Percentiles rank a stretch among this genome's conserved stretches.
Conservation (phyloP, 1,284 basidiomycete genomes). For the Wallemia hederae region DNA sequence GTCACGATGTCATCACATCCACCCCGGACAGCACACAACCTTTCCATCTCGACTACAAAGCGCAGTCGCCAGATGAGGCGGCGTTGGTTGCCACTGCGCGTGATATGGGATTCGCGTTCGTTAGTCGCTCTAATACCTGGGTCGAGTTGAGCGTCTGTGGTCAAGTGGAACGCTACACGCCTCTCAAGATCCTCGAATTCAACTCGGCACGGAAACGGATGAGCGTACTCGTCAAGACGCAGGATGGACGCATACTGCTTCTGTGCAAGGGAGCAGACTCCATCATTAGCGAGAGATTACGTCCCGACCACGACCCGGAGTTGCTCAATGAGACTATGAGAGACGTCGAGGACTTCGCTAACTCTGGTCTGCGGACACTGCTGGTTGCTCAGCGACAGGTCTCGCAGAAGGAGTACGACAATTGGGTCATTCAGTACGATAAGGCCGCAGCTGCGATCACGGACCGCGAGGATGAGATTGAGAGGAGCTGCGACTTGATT, state of each 20-base stretch:
- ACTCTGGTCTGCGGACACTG: slow-evolving; percentile 65
- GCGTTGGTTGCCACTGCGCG: slow-evolving; percentile 72
- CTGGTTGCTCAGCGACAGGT: slow-evolving; percentile 63
- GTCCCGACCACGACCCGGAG: slow-evolving; percentile 35
- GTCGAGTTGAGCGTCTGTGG: slow-evolving; percentile 81
- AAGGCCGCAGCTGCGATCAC: slow-evolving; percentile 40
- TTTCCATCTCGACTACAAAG: slow-evolving; percentile 59
- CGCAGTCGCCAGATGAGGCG: slow-evolving; percentile 81
- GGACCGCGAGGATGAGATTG: slow-evolving; percentile 67
- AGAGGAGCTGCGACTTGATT: slow-evolving; percentile 53
- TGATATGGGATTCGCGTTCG: slow-evolving; percentile 75
- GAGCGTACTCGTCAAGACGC: slow-evolving; percentile 59
- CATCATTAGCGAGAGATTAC: slow-evolving; percentile 66
- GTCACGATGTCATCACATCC: slow-evolving; percentile 55
- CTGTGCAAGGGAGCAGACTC: slow-evolving; percentile 94
- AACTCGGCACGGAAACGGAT: slow-evolving; percentile 78
- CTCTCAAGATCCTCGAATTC: slow-evolving; percentile 66
- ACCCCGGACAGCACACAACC: slow-evolving; percentile 40
- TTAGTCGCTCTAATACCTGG: slow-evolving; percentile 38
- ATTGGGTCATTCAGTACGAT: slow-evolving; percentile 58
- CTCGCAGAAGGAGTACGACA: slow-evolving; percentile 48
- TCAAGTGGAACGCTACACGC: slow-evolving; percentile 47
- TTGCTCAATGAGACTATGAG: slow-evolving; percentile 47
- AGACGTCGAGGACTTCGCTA: slow-evolving; percentile 82
- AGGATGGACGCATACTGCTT: slow-evolving; percentile 48